These are phyloP conservation scores for Auricularia cornea DNA, from an alignment of 768 basidiomycete genomes.

Conservation along the genomic window DNA sequence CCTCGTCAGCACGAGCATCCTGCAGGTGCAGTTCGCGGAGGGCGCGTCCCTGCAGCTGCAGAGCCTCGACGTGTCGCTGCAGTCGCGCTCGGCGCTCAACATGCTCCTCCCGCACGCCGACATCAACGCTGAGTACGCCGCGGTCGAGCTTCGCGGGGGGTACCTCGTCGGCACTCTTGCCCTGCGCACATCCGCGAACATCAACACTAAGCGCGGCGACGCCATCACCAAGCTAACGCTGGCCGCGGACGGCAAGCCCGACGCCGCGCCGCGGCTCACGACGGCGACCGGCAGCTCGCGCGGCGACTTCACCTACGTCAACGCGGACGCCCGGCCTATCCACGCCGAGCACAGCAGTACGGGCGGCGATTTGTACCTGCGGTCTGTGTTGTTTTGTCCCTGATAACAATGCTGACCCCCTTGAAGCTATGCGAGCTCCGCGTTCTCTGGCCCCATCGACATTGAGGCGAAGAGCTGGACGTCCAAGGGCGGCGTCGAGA, in stretches of 20 bases:
- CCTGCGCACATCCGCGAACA: background rate
- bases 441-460: constrained; percentile 41
- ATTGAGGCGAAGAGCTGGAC: constrained; percentile 33
- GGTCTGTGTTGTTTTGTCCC: background rate
- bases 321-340: constrained; percentile 39
- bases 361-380: constrained; percentile 46
- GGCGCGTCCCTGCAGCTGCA: constrained; percentile 36
- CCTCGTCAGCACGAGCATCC: constrained; percentile 32
- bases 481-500: constrained; percentile 13
- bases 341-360: constrained; percentile 39
- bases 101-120: constrained; percentile 39
- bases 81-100: constrained; percentile 27
- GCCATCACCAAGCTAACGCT: constrained; percentile 1
- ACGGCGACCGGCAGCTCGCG: constrained; percentile 49
- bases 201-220: constrained; percentile 3
- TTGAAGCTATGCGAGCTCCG: constrained; percentile 43
- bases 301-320: constrained; percentile 41
- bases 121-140: constrained; percentile 31
- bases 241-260: constrained; percentile 35
- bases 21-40: constrained; percentile 44
- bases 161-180: constrained; percentile 44
- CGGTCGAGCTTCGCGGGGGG: constrained; percentile 42
- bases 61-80: constrained; percentile 38
- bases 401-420: background rate
- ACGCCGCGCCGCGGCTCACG: constrained; percentile 31